Base-by-base conservation (phyloP, 2,329 filamentous ascomycete genomes). In the Stachybotrys elegans region DNA sequence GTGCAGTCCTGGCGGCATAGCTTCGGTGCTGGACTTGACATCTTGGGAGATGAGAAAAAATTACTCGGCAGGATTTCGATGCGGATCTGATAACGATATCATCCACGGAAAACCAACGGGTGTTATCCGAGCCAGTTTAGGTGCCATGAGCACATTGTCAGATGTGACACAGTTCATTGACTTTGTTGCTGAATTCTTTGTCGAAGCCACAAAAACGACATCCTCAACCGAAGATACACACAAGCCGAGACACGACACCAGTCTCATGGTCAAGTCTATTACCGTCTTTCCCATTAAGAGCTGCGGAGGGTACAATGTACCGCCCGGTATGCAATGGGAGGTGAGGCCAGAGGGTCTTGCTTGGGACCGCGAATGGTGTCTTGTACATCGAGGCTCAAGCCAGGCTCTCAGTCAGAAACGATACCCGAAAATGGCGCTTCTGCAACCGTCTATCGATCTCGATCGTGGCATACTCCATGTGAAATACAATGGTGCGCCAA, bases 331-430 rank as follows among this genome's bases (percentile, higher is more conserved):
- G 7, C 59, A 72, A 13, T 98, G 93, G 93, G 81, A 87, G 54
- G 75, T 97, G 17, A 80, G 78, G 44, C 72, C 78, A 7, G 90
- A 96, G 67, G 93, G 93, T 0, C 72, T 98, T 3, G 86, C 83
- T 8, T 97, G 92, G 90, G 93, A 98, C 62, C 78, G 93, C 48
- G 92, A 97, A 69, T 98, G 93, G 92, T 97, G 92, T 65, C 71
- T 98, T 17, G 75, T 98, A 13, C 91, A 96, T 60, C 79, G 83
- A 57, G 90, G 88, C 35, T 94, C 91, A 2, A 86, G 88, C 0
- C 82, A 84, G 54, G 89, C 86, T 6, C 70, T 98, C 43, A 95
- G 81, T 59, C 92, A 97, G 65, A 98, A 97, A 67, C 76, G 83
- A 51, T 84, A 93, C 58, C 88, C 91, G 3, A 80, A 75, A 25